Evolutionary conservation across 2,329 filamentous ascomycete species (phyloP).

Genomic region (Clarireedia hainanense): DNA sequence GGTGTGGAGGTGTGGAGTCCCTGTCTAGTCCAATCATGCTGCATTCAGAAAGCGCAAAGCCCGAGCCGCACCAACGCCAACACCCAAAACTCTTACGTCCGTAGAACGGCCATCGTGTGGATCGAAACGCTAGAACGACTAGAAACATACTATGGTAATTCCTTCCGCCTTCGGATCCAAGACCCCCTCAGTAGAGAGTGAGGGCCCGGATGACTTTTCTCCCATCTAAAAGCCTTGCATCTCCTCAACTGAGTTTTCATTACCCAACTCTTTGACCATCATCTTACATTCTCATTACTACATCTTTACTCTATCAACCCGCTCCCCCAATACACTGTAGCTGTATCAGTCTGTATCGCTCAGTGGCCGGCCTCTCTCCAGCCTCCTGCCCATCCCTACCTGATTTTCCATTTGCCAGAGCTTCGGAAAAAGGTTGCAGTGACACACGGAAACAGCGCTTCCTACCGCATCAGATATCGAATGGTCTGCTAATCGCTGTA

Average conservation of each 20-base stretch:
- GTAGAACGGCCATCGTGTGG: neutral
- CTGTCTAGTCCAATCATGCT: constrained; percentile 2
- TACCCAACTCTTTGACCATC: constrained; percentile 10
- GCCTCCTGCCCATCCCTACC: constrained; percentile 10
- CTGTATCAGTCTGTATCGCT: constrained; percentile 1
- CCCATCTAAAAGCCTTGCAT: constrained; percentile 3
- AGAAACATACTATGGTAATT: neutral
- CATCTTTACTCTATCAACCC: constrained; percentile 6
- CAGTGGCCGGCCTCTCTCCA: neutral
- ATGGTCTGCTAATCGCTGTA: constrained; percentile 2
- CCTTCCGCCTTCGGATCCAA: constrained; percentile 7
- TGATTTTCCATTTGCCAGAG: neutral
- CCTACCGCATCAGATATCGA: constrained; percentile 8
- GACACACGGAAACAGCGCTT: constrained; percentile 4
- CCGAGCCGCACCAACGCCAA: constrained; percentile 10
- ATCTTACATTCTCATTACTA: constrained; percentile 11
- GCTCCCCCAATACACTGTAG: neutral
- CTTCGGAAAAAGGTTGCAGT: constrained; percentile 1
- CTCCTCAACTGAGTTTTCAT: constrained; percentile 12
- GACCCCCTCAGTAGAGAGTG: neutral
- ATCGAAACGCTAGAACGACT: constrained; percentile 1
- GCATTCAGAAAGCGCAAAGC: neutral
- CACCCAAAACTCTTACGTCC: neutral
- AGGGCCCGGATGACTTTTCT: neutral
- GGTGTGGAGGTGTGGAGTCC: neutral